Conservation (phyloP, 805 yeast species). For the Metschnikowia shivogae region DNA sequence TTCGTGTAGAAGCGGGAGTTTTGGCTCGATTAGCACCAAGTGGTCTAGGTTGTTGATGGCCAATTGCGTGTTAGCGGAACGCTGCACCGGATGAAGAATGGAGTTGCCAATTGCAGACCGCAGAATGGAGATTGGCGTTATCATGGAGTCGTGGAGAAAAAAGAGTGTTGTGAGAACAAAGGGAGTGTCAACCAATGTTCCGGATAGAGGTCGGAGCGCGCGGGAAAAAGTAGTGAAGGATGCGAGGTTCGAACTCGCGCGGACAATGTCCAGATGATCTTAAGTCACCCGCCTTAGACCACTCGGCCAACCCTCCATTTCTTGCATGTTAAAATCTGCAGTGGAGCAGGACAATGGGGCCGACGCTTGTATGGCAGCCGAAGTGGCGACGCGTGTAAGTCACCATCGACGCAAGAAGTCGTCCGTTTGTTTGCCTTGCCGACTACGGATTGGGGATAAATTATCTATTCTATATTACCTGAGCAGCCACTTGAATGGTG, state of each 20-base stretch:
- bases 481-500: background rate
- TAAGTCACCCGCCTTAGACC: slow-evolving; percentile 51
- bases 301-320: slow-evolving; percentile 48
- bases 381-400: too few relatives aligned
- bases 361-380: too few relatives aligned
- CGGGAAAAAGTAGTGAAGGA: slow-evolving; percentile 36
- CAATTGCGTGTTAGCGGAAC: slow-evolving; percentile 34
- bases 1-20: slow-evolving; percentile 30
- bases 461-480: background rate
- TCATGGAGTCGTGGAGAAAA: background rate
- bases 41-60: slow-evolving; percentile 34
- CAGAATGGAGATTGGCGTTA: slow-evolving; percentile 9
- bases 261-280: slow-evolving; percentile 47
- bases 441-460: background rate
- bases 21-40: slow-evolving; percentile 35
- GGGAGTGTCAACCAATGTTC: background rate
- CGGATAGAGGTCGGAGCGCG: background rate
- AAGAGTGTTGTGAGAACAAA: background rate
- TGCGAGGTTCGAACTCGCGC: slow-evolving; percentile 55
- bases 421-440: too few relatives aligned
- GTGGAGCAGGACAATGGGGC: too few relatives aligned
- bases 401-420: too few relatives aligned
- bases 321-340: background rate
- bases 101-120: slow-evolving; percentile 14
- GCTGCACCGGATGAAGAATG: slow-evolving; percentile 29